These are phyloP conservation scores for Debaryomyces subglobosus DNA, from an alignment of 1,139 yeast genomes.

Conservation along the genomic window DNA sequence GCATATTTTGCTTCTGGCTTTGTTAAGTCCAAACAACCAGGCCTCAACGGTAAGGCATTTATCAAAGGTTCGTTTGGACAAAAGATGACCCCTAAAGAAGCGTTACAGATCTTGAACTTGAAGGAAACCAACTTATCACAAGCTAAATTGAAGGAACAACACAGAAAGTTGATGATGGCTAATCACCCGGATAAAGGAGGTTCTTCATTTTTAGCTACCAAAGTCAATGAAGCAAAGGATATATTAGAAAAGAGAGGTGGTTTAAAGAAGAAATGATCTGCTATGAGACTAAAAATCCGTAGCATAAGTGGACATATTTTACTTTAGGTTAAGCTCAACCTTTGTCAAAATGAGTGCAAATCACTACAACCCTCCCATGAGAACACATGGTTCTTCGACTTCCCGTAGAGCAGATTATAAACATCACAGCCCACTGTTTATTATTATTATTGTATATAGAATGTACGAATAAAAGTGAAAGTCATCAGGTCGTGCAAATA, in stretches of 20 bases:
- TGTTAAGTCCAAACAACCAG: conserved; percentile 71
- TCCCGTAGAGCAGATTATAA: background rate
- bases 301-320: background rate
- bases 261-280: conserved; percentile 42
- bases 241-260: conserved; percentile 84
- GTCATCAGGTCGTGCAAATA: background rate
- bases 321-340: background rate
- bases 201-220: conserved; percentile 91
- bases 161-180: conserved; percentile 59
- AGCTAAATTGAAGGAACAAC: conserved; percentile 85
- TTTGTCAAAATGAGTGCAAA: background rate
- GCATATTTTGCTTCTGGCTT: conserved; percentile 71
- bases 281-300: background rate
- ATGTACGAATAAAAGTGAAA: conserved; percentile 2
- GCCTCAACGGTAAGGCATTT: conserved; percentile 72
- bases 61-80: conserved; percentile 86
- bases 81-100: conserved; percentile 90
- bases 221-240: conserved; percentile 96
- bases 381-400: background rate
- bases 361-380: background rate
- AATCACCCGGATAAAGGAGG: conserved; percentile 99
- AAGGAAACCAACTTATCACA: conserved; percentile 78
- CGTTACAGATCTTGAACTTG: conserved; percentile 82
- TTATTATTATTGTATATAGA: conserved; percentile 5
- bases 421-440: background rate